A percentile compares a stretch with the other conserved stretches of the same genome.
Evolutionary conservation across 495 filamentous ascomycete species (phyloP).

Genomic region (Hypoxylon perforatum): DNA sequence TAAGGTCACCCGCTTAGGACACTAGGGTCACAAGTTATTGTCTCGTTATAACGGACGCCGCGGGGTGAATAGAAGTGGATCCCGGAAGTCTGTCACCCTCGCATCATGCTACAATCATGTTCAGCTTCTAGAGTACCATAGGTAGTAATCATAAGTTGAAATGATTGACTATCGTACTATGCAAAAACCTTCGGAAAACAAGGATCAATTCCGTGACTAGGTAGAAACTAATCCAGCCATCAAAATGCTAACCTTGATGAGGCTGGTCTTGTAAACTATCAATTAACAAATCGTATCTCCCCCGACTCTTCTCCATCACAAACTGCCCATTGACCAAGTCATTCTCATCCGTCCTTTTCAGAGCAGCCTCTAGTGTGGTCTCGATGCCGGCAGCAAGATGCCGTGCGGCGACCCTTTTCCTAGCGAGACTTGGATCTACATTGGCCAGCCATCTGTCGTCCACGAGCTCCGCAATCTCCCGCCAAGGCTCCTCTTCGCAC

Average conservation of each 20-base stretch:
- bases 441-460: conserved; percentile 32
- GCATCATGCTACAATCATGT: too few relatives aligned
- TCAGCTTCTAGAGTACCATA: too few relatives aligned
- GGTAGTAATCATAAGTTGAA: too few relatives aligned
- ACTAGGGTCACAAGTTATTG: too few relatives aligned
- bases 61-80: too few relatives aligned
- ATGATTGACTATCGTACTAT: too few relatives aligned
- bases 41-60: too few relatives aligned
- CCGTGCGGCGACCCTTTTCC: conserved; percentile 1
- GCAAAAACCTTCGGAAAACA: too few relatives aligned
- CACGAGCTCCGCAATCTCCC: conserved; percentile 14
- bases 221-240: too few relatives aligned
- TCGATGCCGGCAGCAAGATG: conserved; percentile 22
- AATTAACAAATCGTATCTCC: conserved; percentile 14
- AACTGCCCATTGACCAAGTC: conserved; percentile 19
- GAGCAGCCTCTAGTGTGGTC: conserved; percentile 18
- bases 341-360: conserved; percentile 16
- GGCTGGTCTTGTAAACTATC: conserved; percentile 11
- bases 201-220: too few relatives aligned
- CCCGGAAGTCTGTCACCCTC: too few relatives aligned
- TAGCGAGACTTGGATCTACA: conserved; percentile 16
- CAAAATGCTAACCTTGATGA: not conserved
- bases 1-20: too few relatives aligned
- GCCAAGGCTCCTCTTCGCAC: conserved; percentile 18
- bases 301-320: conserved; percentile 3